phyloP scores from a whole-genome alignment of 2,329 filamentous ascomycete genomes.

The Aspergillus aculeatinus region DNA sequence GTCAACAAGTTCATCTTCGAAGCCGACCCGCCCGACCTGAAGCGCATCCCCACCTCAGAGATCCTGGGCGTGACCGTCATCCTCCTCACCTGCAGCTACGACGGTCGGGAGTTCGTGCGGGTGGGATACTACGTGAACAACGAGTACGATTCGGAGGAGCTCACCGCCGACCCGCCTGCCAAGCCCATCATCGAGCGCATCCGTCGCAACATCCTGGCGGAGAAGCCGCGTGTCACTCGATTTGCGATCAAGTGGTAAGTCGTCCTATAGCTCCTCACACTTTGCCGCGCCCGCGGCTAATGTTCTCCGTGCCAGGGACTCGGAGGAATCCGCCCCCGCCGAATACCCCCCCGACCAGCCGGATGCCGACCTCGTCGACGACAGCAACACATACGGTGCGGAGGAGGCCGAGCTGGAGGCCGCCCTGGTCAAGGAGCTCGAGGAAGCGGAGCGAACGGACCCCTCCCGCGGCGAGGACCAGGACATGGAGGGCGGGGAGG shows the following conservation, averaged over 20 bases:
- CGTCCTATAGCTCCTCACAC: too few species aligned
- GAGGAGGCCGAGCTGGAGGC: conserved; percentile 79
- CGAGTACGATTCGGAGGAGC: conserved; percentile 90
- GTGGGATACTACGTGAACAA: conserved; percentile 99
- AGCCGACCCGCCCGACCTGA: conserved; percentile 86
- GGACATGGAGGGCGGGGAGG: conserved; percentile 72
- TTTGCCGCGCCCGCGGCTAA: neutral
- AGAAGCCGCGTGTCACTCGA: conserved; percentile 95
- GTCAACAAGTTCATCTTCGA: conserved; percentile 99
- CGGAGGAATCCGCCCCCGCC: conserved; percentile 91
- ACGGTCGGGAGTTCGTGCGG: conserved; percentile 92
- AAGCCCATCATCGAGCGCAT: conserved; percentile 94
- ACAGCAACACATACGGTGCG: conserved; percentile 80
- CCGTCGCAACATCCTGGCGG: conserved; percentile 84
- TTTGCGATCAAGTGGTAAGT: conserved; percentile 96
- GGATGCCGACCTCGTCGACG: conserved; percentile 85
- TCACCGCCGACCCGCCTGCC: conserved; percentile 82
- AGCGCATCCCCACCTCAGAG: conserved; percentile 88
- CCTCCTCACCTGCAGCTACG: conserved; percentile 93
- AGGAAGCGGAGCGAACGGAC: conserved; percentile 47
- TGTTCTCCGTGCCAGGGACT: conserved; percentile 65
- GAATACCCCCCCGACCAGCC: conserved; percentile 98
- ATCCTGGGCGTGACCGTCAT: conserved; percentile 97
- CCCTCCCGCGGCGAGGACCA: conserved; percentile 56
- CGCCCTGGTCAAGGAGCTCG: conserved; percentile 55